Conservation (phyloP, 1,284 basidiomycete species). For the Phylloboletellus chloephorus region DNA sequence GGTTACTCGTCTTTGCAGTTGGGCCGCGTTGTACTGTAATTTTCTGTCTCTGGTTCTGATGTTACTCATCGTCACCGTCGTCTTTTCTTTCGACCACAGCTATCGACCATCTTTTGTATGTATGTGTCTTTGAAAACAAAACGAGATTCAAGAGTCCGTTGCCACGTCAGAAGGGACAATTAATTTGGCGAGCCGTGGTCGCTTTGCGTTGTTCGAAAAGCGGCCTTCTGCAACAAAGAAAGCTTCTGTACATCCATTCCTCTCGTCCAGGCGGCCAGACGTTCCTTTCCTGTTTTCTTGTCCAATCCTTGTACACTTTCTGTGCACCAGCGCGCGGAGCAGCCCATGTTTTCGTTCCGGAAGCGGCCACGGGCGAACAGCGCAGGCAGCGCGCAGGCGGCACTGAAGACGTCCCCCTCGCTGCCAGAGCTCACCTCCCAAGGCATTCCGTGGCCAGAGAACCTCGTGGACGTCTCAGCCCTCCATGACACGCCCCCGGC, state of each 20-base stretch:
- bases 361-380: conserved; percentile 43
- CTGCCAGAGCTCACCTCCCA: conserved; percentile 67
- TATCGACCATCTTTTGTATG: conserved; percentile 32
- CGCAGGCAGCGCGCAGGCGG: conserved; percentile 41
- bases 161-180: conserved; percentile 24
- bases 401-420: conserved; percentile 55
- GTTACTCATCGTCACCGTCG: conserved; percentile 12
- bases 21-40: conserved; percentile 35
- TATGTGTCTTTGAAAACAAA: conserved; percentile 30
- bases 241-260: conserved; percentile 14
- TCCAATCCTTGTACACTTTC: conserved; percentile 18
- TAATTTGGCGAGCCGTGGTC: conserved; percentile 21
- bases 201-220: conserved; percentile 12
- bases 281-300: conserved; percentile 19
- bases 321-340: conserved; percentile 19
- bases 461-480: conserved; percentile 63
- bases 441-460: conserved; percentile 75
- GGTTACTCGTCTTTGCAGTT: conserved; percentile 30
- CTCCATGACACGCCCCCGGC: conserved; percentile 45
- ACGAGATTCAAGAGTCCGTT: no score
- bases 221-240: conserved; percentile 22
- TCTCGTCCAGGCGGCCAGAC: conserved; percentile 14
- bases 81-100: conserved; percentile 20
- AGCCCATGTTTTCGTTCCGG: conserved; percentile 67
- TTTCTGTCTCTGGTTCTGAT: conserved; percentile 19